phyloP scores from a whole-genome alignment of 139 green algal genomes.

The Coccomyxa sp. region DNA sequence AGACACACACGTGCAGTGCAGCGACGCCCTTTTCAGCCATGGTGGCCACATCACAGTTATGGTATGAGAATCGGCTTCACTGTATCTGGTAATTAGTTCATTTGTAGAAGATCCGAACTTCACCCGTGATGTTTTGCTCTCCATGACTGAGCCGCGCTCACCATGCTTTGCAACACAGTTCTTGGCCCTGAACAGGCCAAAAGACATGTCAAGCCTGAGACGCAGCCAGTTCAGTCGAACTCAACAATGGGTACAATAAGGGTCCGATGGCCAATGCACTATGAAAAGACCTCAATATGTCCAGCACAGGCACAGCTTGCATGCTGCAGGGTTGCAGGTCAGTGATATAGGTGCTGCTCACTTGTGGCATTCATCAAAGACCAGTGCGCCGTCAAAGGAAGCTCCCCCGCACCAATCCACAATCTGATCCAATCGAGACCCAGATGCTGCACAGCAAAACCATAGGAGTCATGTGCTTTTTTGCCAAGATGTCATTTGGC shows the following conservation, averaged over 20 bases:
- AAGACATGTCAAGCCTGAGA: too few species aligned
- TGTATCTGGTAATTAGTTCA: too few species aligned
- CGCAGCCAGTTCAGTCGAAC: background rate
- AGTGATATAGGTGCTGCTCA: background rate
- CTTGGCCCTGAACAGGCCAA: slow-evolving; percentile 5
- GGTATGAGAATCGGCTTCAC: too few species aligned
- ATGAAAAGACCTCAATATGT: background rate
- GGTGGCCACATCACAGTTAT: too few species aligned
- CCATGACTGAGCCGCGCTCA: background rate
- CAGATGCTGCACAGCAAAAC: slow-evolving; percentile 21
- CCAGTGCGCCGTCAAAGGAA: slow-evolving; percentile 45
- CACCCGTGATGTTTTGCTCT: slow-evolving; percentile 41
- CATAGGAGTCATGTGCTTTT: background rate
- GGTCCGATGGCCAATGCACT: background rate
- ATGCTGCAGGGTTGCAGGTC: background rate
- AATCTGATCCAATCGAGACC: slow-evolving; percentile 44
- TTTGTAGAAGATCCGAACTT: too few species aligned
- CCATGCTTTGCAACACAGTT: slow-evolving; percentile 22
- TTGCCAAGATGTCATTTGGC: background rate
- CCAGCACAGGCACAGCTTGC: background rate
- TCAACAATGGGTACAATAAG: background rate
- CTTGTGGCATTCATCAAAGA: slow-evolving; percentile 45
- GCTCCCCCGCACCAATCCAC: slow-evolving; percentile 53
- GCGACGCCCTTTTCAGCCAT: background rate
- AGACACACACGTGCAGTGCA: background rate